These are phyloP conservation scores for Coprinopsis sp. DNA, from an alignment of 768 basidiomycete species.

Conservation along the genomic window DNA sequence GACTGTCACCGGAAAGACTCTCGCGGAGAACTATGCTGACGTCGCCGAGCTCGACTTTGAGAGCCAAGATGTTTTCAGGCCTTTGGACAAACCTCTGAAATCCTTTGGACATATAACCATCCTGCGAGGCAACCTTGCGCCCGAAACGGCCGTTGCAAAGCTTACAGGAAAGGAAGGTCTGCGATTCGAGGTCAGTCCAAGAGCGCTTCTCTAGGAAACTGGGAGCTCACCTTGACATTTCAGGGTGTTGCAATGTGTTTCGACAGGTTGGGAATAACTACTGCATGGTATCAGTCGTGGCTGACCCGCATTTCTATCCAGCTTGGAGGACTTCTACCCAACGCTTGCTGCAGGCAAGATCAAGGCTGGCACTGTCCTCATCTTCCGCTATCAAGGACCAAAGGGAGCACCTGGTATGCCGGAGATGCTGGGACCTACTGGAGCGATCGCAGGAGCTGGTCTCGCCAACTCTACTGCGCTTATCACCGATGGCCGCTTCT, in stretches of 20 bases:
- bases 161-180: conserved; percentile 90
- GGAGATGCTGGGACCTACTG: conserved; percentile 74
- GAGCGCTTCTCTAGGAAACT: background rate
- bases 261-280: conserved; percentile 44
- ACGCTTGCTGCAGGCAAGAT: conserved; percentile 72
- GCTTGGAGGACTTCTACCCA: conserved; percentile 66
- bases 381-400: conserved; percentile 87
- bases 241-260: conserved; percentile 77
- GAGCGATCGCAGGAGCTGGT: conserved; percentile 80
- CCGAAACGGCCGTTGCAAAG: conserved; percentile 86
- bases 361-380: conserved; percentile 67
- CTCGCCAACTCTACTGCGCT: conserved; percentile 73
- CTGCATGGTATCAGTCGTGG: background rate
- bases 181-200: conserved; percentile 60
- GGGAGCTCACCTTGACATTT: conserved; percentile 1
- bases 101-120: conserved; percentile 83
- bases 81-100: conserved; percentile 78
- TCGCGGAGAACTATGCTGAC: conserved; percentile 82
- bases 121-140: conserved; percentile 83
- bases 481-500: conserved; percentile 88
- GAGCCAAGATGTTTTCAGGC: conserved; percentile 72
- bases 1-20: conserved; percentile 89
- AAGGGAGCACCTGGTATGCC: conserved; percentile 94
- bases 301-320: conserved; percentile 23
- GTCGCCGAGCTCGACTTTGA: conserved; percentile 67